Evolutionary conservation across 2,329 filamentous ascomycete genomes (phyloP), one percentile per base, ranked within the genome.

Genomic region (Emericellopsis cladophorae): DNA sequence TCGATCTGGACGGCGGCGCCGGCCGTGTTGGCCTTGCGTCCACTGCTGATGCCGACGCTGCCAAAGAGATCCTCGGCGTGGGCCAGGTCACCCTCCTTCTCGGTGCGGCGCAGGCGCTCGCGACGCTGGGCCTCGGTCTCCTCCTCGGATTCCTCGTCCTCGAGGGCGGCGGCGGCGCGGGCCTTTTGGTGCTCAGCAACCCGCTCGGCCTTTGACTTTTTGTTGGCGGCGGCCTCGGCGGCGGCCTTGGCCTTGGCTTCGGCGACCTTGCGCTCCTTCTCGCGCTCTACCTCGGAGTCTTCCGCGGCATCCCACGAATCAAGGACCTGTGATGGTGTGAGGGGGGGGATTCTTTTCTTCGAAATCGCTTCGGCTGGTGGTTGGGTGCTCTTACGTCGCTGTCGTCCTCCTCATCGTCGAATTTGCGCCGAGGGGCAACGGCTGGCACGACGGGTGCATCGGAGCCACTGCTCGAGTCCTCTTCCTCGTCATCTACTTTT

Each of bases 291-390:
- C 55, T 98, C 92, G 46, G 88, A 95, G 67, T 98, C 92, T 57
- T 96, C 92, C 51, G 85, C 89, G 44, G 86, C 90, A 55, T 96
- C 89, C 92, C 92, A 98, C 29, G 86, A 90, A 45, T 98, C 92
- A 56, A 95, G 76, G 43, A 96, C 86, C 82, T 95, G 48, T 14
- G 31, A n/a, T 34, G 32, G 39, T 46, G 29, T 43, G 43, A 40
- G n/a, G 24, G 31, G 31, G 7, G 12, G 14, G 23, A 15, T 36
- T 18, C 21, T 16, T n/a, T 16, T 33, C 31, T 31, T 18, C 21
- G 24, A 22, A 8, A 7, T 24, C 18, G 32, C 16, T 16, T 11
- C 22, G 34, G 31, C 31, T 16, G 31, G 14, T 24, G 18, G 16
- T 8, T 12, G 31, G 26, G 24, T 29, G 12, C 21, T 37, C 72